Evolutionary conservation across 2,329 filamentous ascomycete genomes (phyloP), one percentile per base, ranked within the genome.

Genomic region (Aspergillus hortae): DNA sequence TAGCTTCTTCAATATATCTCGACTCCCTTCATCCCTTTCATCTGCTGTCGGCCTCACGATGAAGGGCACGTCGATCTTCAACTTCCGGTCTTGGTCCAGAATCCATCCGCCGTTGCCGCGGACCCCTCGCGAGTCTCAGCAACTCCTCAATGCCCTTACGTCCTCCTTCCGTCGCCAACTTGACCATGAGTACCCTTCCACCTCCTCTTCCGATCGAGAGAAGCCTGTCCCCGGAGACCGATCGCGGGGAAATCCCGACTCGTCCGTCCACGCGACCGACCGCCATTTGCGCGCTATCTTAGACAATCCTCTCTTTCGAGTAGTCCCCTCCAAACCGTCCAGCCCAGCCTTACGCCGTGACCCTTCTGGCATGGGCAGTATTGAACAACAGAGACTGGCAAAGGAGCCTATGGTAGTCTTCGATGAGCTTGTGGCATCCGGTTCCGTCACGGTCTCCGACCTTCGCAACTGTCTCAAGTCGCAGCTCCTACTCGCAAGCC

Each of bases 81-180:
- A 71, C 40, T 74, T 80, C 56, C 77, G 74, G 51, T 70, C 76
- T 19, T 74, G 83, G 64, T 74, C 77, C 23, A 83, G 80, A 63
- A 75, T 87, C 38, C 76, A 80, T 58, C 73, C 71, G 40, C 76
- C 74, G 44, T 67, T 74, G 27, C 72, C 83, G 21, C 73, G 85
- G 14, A 81, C 77, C 23, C 73, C 77, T 4, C 77, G 77, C 52
- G 81, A 87, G 61, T 83, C 80, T 14, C 74, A 81, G 55, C 78
- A 82, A 59, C 73, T 88, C 6, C 76, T 87, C 38, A 77, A 74
- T 48, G 74, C 83, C 17, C 77, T 88, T 56, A 86, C 82, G 19
- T 77, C 76, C 38, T 86, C 83, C 11, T 88, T 88, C 66, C 77
- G 82, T 58, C 74, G 77, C 46, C 82, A 86, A 53, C 77, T 88